phyloP scores from a whole-genome alignment of 768 basidiomycete genomes.

The Naganishia randhawae region DNA sequence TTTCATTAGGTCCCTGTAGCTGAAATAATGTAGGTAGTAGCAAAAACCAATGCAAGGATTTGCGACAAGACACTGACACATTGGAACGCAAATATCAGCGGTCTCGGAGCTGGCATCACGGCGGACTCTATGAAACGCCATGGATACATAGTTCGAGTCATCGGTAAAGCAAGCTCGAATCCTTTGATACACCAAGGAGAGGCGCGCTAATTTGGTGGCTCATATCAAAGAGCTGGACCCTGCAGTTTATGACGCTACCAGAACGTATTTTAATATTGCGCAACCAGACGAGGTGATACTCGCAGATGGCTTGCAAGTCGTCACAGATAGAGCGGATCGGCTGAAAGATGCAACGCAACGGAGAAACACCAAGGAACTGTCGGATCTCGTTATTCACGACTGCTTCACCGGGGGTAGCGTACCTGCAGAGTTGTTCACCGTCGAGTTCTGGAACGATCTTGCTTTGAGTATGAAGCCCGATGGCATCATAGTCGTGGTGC shows the following conservation, averaged over 20 bases:
- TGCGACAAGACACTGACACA: not conserved
- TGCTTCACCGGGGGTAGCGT: conserved; percentile 93
- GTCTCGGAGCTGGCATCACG: conserved; percentile 79
- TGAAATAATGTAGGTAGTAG: conserved; percentile 64
- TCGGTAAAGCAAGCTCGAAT: conserved; percentile 45
- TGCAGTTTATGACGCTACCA: conserved; percentile 77
- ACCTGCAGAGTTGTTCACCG: conserved; percentile 75
- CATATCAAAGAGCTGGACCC: conserved; percentile 86
- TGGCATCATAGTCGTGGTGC: conserved; percentile 75
- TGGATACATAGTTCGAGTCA: conserved; percentile 67
- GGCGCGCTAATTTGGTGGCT: too few species aligned
- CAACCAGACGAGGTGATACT: conserved; percentile 64
- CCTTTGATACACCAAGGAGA: too few species aligned
- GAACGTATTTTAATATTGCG: conserved; percentile 72
- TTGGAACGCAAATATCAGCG: conserved; percentile 56
- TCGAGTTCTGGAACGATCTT: conserved; percentile 76
- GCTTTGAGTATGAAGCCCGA: conserved; percentile 63
- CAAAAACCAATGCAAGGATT: too few species aligned
- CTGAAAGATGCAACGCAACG: conserved; percentile 29
- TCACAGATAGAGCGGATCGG: conserved; percentile 53
- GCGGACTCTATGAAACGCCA: conserved; percentile 70
- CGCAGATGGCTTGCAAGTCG: conserved; percentile 72
- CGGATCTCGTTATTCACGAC: conserved; percentile 72
- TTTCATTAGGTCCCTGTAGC: conserved; percentile 36
- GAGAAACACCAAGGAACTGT: conserved; percentile 48